Conservation (phyloP, 2,329 filamentous ascomycete species). For the Clonostachys rhizophaga region DNA sequence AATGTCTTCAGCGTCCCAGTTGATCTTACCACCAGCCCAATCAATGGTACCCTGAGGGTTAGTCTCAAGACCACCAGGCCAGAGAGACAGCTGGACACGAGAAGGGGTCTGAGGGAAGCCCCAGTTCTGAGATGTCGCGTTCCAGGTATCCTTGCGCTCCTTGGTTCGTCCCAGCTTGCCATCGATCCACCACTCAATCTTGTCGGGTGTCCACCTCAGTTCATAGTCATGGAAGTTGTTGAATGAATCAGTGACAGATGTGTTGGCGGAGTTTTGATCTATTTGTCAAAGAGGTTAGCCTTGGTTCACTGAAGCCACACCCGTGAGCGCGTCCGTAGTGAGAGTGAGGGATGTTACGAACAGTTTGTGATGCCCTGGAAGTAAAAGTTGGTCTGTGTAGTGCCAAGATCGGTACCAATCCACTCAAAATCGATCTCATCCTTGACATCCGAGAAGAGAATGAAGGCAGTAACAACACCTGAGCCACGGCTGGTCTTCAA, state of each 20-base stretch:
- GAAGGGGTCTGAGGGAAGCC: slow-evolving; percentile 87
- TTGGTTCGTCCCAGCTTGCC: slow-evolving; percentile 71
- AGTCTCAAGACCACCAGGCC: slow-evolving; percentile 79
- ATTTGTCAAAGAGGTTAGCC: not conserved
- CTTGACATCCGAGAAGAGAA: slow-evolving; percentile 90
- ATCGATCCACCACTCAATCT: slow-evolving; percentile 83
- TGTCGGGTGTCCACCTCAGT: slow-evolving; percentile 86
- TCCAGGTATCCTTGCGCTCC: slow-evolving; percentile 78
- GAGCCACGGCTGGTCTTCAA: slow-evolving; percentile 79
- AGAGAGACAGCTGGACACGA: slow-evolving; percentile 89
- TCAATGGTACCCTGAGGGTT: slow-evolving; percentile 82
- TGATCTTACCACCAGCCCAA: slow-evolving; percentile 87
- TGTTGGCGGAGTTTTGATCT: slow-evolving; percentile 75
- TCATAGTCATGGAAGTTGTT: slow-evolving; percentile 83
- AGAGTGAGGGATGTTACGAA: slow-evolving; percentile 38
- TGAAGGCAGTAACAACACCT: slow-evolving; percentile 97
- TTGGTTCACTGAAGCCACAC: not conserved
- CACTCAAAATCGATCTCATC: slow-evolving; percentile 99
- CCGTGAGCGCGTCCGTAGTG: not conserved
- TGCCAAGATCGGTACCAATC: slow-evolving; percentile 72
- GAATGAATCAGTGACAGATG: slow-evolving; percentile 67
- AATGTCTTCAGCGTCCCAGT: slow-evolving; percentile 79
- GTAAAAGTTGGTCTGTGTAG: slow-evolving; percentile 93
- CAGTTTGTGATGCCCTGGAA: slow-evolving; percentile 91
- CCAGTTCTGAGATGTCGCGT: slow-evolving; percentile 75